These are phyloP conservation scores for Cyclotella baltica DNA, from an alignment of 108 stramenopile species.

Conservation along the genomic window DNA sequence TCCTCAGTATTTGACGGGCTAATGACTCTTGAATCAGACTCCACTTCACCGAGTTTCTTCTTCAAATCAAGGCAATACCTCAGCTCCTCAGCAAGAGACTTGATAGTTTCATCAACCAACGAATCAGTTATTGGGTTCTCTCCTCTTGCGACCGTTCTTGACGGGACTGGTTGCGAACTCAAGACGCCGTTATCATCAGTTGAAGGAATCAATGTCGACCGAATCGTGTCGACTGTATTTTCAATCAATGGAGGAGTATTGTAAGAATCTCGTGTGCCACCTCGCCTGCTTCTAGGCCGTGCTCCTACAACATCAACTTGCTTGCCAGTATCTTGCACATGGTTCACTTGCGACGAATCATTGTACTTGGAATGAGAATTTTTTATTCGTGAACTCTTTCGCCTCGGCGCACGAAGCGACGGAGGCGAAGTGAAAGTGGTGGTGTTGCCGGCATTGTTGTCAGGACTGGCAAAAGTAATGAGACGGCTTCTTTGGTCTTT, in stretches of 20 bases:
- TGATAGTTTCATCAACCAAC: conserved; percentile 55
- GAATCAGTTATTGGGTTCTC: conserved; percentile 43
- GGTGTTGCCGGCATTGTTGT: background rate
- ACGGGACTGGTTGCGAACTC: background rate
- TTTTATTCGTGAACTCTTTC: conserved; percentile 1
- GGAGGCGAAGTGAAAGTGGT: background rate
- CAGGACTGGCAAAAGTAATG: conserved; percentile 6
- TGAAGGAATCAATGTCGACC: conserved; percentile 17
- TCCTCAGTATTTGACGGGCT: conserved; percentile 13
- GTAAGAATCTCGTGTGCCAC: background rate
- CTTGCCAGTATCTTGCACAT: background rate
- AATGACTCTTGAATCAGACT: background rate
- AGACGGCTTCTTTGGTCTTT: conserved; percentile 35
- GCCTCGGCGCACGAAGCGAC: conserved; percentile 4
- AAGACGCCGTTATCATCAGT: background rate
- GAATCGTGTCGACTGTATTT: conserved; percentile 29
- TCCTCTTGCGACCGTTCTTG: conserved; percentile 31
- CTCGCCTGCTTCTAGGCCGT: conserved; percentile 1
- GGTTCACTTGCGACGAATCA: background rate
- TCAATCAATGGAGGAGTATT: conserved; percentile 18
- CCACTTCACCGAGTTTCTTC: conserved; percentile 20
- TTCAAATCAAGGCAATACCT: conserved; percentile 34
- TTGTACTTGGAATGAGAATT: background rate
- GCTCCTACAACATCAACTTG: background rate
- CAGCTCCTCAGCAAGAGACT: conserved; percentile 41